Evolutionary conservation across 1,284 basidiomycete species (phyloP), one percentile per base, ranked within the genome.

Genomic region (Ceratobasidium sp.): DNA sequence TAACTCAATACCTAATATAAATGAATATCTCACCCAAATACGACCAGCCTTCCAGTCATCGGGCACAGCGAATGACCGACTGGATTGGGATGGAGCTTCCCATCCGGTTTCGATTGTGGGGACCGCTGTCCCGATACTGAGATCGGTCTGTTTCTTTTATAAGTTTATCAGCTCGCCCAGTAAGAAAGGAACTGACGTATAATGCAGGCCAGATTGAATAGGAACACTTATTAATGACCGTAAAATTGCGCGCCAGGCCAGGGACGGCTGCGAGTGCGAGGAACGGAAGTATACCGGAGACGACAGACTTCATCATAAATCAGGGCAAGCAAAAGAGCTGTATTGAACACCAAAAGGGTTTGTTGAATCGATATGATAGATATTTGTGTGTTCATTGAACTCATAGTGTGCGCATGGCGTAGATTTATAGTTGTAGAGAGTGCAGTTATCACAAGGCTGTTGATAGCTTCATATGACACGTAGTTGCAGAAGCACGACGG

Each of bases 191-290:
- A 50, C 57, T 20, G 15, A 62, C 57, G 40, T 62, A 62, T n/a
- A 72, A 20, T 8, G 72, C 72, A 6, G 70, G 72, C 72, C 72
- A 73, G 29, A 73, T 69, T 6, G 72, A 70, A 47, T 67, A 71
- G 10, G 43, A 49, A 22, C 57, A 62, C 13, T 45, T 47, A 35
- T 62, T 62, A 38, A 49, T 17, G 12, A 75, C 80, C 15, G 80
- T 82, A 68, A 83, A 78, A n/a, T 80, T 81, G 60, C 84, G 78
- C 57, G 80, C 81, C 54, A 77, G 62, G 12, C 72, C 76, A 27
- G 70, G 70, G 20, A 15, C 43, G 0, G 75, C 72, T n/a, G 72
- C 64, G 35, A 76, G 69, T 25, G 71, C 72, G 20, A 79, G 72
- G 52, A 73, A 72, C n/a, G 73, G 72, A 25, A 74, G 43, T 29